A percentile compares a stretch with the other conserved stretches of the same genome.
These are phyloP conservation scores for Penicillium arizonense DNA, from an alignment of 495 filamentous ascomycete species.

Conservation along the genomic window DNA sequence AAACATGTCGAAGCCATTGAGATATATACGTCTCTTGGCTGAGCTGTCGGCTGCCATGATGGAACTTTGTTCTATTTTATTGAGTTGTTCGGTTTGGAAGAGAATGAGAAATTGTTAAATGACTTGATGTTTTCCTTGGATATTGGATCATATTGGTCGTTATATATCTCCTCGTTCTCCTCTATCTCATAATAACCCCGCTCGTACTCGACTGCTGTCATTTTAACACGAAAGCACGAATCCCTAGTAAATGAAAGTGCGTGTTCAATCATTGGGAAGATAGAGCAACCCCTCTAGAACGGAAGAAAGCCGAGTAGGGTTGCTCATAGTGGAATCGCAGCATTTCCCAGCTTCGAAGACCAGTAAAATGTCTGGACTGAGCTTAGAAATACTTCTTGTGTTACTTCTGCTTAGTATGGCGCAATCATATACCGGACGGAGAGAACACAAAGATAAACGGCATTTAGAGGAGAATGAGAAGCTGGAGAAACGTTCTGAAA, in stretches of 20 bases:
- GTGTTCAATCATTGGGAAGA: background rate
- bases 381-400: no score
- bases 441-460: no score
- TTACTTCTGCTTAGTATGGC: no score
- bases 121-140: background rate
- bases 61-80: background rate
- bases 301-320: background rate
- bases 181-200: background rate
- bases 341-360: background rate
- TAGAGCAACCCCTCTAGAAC: background rate
- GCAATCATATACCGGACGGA: no score
- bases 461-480: no score
- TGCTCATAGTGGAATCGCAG: background rate
- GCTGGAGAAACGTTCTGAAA: no score
- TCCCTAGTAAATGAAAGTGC: background rate
- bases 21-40: conserved; percentile 15
- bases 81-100: no score
- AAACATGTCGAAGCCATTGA: conserved; percentile 25
- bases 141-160: background rate
- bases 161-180: background rate
- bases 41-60: background rate
- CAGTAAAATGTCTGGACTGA: no score
- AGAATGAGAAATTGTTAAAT: background rate
- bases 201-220: background rate
- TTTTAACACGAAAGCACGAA: background rate